Conservation (phyloP, 2,329 filamentous ascomycete genomes). For the Colletotrichum orchidophilum region DNA sequence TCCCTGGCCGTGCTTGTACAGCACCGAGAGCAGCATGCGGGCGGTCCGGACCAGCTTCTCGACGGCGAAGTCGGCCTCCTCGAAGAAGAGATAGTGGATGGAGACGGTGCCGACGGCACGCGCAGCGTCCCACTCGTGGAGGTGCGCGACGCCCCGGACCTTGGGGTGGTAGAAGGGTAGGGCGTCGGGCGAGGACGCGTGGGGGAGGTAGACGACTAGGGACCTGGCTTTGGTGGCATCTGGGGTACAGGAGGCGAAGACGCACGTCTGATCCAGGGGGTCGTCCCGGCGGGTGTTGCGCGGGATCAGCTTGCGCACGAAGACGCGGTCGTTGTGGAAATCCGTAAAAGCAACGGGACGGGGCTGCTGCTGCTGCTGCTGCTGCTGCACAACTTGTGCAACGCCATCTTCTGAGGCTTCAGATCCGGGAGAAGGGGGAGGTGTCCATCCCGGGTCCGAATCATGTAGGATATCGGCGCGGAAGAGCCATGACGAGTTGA, state of each 20-base stretch:
- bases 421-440: constrained; percentile 26
- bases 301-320: constrained; percentile 83
- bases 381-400: constrained; percentile 2
- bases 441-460: constrained; percentile 43
- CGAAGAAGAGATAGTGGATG: constrained; percentile 68
- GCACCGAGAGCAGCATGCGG: constrained; percentile 71
- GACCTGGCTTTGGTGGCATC: constrained; percentile 44
- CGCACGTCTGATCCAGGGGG: constrained; percentile 83
- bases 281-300: constrained; percentile 81
- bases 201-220: constrained; percentile 82
- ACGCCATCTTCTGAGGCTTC: constrained; percentile 39
- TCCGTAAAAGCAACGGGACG: constrained; percentile 55
- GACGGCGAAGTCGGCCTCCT: constrained; percentile 38
- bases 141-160: constrained; percentile 77
- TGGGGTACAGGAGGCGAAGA: constrained; percentile 63
- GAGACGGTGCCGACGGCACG: constrained; percentile 60
- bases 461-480: constrained; percentile 79
- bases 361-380: constrained; percentile 34
- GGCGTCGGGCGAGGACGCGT: constrained; percentile 67
- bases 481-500: constrained; percentile 81
- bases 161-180: constrained; percentile 91
- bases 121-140: constrained; percentile 71
- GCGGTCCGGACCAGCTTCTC: constrained; percentile 72
- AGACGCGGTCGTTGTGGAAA: constrained; percentile 61
- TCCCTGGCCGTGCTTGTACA: constrained; percentile 80